Percentiles rank a stretch among this genome's conserved stretches.
These are phyloP conservation scores for Phanerodontia chrysosporium DNA, from an alignment of 768 basidiomycete genomes.

Conservation along the genomic window DNA sequence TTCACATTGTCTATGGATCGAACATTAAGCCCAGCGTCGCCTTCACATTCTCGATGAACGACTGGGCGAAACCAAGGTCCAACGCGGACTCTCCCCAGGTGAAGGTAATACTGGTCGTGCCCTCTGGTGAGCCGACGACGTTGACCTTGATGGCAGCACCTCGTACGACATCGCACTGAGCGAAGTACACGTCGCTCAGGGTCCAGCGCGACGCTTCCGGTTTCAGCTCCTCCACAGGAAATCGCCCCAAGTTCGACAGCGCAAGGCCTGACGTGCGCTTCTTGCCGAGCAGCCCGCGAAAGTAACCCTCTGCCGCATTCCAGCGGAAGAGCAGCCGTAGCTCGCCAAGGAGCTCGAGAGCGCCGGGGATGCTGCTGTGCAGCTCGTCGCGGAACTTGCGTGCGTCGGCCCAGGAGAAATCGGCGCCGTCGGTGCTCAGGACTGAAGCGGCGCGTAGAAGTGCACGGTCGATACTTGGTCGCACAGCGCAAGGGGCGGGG, in stretches of 20 bases:
- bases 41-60: background rate
- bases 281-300: slow-evolving; percentile 1
- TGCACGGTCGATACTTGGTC: slow-evolving; percentile 26
- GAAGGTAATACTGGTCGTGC: background rate
- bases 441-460: background rate
- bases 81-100: background rate
- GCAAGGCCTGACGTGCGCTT: background rate
- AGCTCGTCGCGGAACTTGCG: background rate
- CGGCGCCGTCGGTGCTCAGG: background rate
- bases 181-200: background rate
- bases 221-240: background rate
- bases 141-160: slow-evolving; percentile 9
- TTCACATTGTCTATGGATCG: background rate
- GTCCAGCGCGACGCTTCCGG: background rate
- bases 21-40: background rate
- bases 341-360: background rate
- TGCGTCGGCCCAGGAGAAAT: background rate
- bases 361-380: background rate
- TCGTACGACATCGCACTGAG: slow-evolving; percentile 3
- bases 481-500: slow-evolving; percentile 29
- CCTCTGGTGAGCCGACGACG: slow-evolving; percentile 13
- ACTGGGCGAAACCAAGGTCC: background rate
- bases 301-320: background rate
- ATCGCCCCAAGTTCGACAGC: slow-evolving; percentile 2
- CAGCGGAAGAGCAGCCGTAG: background rate